Base-by-base conservation (phyloP, 78 protist genomes). In the Dictyostelium purpureum region DNA sequence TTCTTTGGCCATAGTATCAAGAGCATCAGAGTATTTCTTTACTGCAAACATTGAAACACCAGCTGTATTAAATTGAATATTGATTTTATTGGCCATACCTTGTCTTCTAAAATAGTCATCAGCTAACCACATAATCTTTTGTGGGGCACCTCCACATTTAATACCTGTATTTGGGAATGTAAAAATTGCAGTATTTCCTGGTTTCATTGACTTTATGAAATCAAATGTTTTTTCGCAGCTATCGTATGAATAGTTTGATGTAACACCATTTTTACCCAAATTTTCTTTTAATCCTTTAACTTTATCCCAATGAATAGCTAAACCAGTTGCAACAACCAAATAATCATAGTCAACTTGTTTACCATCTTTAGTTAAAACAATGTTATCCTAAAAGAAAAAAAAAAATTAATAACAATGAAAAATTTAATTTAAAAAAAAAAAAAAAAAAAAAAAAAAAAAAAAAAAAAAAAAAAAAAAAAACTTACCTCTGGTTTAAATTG, bases 81-180 rank as follows among this genome's bases (percentile, higher is more conserved):
- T 24, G 21, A 88, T 35, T 11, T 95, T 70, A 31, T 74, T 67
- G 24, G 95, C 40, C 33, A 82, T 59, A 54, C 80, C 87, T 16
- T 52, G 28, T 57, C 59, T 49, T 33, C 94, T 47, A 37, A 77
- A 73, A n/a, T 73, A 65, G 21, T 76, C 93, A 40, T 95, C 97
- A 21, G 77, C 70, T 11, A 95, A 67, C 85, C 88, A 95, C 94
- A 95, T 74, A 24, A 95, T 78, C 87, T 95, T 95, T 77, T 95
- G 97, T 26, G 95, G 95, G 0, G 97, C 97, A 35, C 97, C 97
- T 24, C 93, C 97, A 75, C 97, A 95, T 59, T 95, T 95, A 79
- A 95, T 74, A 43, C 90, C 89, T 1, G 90, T 59, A 0, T 52
- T 43, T 21, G 97, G 97, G 74, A 74, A 79, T 28, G 97, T 95